Evolutionary conservation across 805 yeast species (phyloP), one percentile per base, ranked within the genome.

Genomic region (Yarrowia hollandica): DNA sequence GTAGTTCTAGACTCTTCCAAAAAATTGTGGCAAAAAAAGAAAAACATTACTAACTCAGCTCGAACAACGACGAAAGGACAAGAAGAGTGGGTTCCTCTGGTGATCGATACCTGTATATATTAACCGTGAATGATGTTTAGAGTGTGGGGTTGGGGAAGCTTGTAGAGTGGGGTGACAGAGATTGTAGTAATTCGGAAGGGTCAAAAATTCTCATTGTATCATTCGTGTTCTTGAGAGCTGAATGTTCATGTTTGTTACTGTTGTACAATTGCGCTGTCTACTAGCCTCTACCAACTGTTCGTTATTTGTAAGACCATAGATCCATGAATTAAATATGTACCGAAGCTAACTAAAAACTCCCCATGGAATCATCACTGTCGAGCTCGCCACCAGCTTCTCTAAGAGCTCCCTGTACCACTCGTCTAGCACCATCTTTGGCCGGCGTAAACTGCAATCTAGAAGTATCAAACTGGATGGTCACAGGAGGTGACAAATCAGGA

Each of bases 51-150:
- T 46, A 46, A 46, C 54, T 5, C 54, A 46, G 55, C 28, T 48
- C 11, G 55, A 22, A 15, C 55, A 48, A 22, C 28, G 55, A 48
- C 26, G 39, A 23, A 48, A 48, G 55, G 60, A 58, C 34, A 48
- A 46, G 28, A 52, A 34, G 37, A 48, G 60, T 21, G 60, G 38
- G 4, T 57, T 48, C 37, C 25, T 30, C 6, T 31, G 60, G 63
- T 42, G 9, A 22, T 37, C 31, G 9, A 5, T 46, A 14, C 22
- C 21, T 15, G 62, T 31, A 22, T 56, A 55, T 37, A 37, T 44
- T 38, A 30, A 39, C 35, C 25, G 16, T 19, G 61, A 46, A 18
- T 44, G 30, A 28, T 31, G 19, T 23, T 19, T n/a, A n/a, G n/a
- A n/a, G n/a, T n/a, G n/a, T n/a, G n/a, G n/a, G n/a, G n/a, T n/a